Base-by-base conservation (phyloP, 164 flowering plant genomes). In the Amborella trichopoda region DNA sequence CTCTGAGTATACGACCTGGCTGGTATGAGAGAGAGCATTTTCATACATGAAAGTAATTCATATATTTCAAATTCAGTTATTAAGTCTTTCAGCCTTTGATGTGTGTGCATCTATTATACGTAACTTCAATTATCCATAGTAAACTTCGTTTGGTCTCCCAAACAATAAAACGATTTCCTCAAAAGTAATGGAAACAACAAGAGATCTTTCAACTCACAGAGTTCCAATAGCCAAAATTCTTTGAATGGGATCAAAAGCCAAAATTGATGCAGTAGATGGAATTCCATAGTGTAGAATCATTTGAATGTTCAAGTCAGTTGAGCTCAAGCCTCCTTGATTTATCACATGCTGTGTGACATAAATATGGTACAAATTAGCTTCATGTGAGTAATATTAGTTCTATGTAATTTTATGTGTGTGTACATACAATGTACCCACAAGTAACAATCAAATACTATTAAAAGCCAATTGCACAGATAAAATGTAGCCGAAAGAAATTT, bases 211-310 rank as follows among this genome's bases (percentile, higher is more conserved):
- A 55, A 76, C 95, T 81, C 55, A 88, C 96, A 77, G 39, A 19
- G 94, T 80, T 12, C 77, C 94, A 55, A 81, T 59, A 26, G 96
- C 96, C 63, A 88, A 58, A 27, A 88, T 78, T 20, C 74, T 66
- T 49, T 83, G 96, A 53, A 83, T 58, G 34, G 78, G 75, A 44
- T 88, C 94, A 56, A 70, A 77, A 52, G 94, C 88, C 46, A 83
- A 74, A 48, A 72, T 25, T 4, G 96, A 88, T 17, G 94, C 73
- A n/a, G 91, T 73, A 20, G 80, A 68, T n/a, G 94, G 96, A 41
- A 88, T 66, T 21, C 96, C 94, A 71, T 83, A 77, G 62, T 88
- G 96, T 37, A 67, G 43, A 23, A 52, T 46, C 23, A 78, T 50
- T 28, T 40, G 73, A 18, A 70, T 55, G 51, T 77, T 72, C 66